Evolutionary conservation across 176 grass and related monocot species (phyloP).

Genomic region (Eleusine indica): DNA sequence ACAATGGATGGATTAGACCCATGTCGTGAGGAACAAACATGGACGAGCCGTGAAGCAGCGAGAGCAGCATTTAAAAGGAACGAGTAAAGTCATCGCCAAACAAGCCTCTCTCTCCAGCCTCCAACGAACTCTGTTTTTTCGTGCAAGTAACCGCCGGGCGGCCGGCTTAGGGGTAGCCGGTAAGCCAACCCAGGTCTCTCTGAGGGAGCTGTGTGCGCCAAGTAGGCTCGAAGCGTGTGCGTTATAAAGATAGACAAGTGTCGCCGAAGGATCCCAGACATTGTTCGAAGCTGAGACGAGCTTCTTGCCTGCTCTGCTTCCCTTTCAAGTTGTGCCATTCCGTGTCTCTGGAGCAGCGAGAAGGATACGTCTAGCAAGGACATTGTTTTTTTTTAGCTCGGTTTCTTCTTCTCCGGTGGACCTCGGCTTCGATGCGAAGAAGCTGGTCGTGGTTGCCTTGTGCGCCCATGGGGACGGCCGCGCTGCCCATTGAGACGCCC

Average conservation of each 20-base stretch:
- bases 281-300: background rate
- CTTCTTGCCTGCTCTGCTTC: background rate
- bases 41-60: constrained; percentile 50
- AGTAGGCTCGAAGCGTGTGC: background rate
- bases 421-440: constrained; percentile 30
- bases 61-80: background rate
- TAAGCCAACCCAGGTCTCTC: background rate
- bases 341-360: background rate
- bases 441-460: constrained; percentile 34
- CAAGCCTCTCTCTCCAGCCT: background rate
- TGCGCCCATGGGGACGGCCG: constrained; percentile 27
- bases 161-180: constrained; percentile 6
- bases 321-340: background rate
- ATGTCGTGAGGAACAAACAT: background rate
- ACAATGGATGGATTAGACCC: background rate
- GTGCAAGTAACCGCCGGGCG: constrained; percentile 53
- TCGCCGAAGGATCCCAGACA: constrained; percentile 4
- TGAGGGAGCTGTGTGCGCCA: background rate
- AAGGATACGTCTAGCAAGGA: background rate
- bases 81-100: constrained; percentile 33
- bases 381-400: background rate
- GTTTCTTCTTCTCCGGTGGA: background rate
- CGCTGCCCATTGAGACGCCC: constrained; percentile 52
- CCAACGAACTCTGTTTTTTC: constrained; percentile 37
- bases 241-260: background rate